These are phyloP conservation scores for Aspergillus caelatus DNA, from an alignment of 2,329 filamentous ascomycete species.

Conservation along the genomic window DNA sequence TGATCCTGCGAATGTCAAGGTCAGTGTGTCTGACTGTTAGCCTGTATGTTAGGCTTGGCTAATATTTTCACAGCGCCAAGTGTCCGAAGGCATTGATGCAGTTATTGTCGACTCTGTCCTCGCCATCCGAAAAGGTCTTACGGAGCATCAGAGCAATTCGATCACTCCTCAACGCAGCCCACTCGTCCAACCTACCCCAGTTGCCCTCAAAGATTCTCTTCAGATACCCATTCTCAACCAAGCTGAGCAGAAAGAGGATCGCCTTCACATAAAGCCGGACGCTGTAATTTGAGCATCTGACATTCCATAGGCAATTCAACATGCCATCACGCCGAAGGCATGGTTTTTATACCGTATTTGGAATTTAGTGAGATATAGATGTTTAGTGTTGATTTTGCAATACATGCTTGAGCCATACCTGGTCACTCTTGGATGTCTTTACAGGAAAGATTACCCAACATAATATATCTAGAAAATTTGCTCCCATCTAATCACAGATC, in stretches of 20 bases:
- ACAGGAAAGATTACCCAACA: neutral
- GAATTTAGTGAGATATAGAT: neutral
- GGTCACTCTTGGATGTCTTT: neutral
- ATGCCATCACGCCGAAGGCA: neutral
- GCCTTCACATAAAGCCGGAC: slow-evolving; percentile 23
- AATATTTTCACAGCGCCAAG: slow-evolving; percentile 67
- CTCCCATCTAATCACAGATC: neutral
- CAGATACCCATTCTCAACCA: slow-evolving; percentile 32
- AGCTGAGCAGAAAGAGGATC: slow-evolving; percentile 24
- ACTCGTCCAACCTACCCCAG: slow-evolving; percentile 24
- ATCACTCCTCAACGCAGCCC: slow-evolving; percentile 30
- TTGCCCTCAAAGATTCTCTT: slow-evolving; percentile 23
- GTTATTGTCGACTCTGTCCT: slow-evolving; percentile 97
- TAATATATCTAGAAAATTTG: neutral
- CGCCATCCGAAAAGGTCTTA: slow-evolving; percentile 87
- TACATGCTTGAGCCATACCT: neutral
- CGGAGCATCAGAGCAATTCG: slow-evolving; percentile 44
- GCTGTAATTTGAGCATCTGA: slow-evolving; percentile 8
- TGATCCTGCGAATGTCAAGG: slow-evolving; percentile 79
- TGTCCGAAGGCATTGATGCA: slow-evolving; percentile 92
- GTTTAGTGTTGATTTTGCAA: neutral
- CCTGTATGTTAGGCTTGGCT: slow-evolving; percentile 1
- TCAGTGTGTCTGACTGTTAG: slow-evolving; percentile 47
- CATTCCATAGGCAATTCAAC: neutral
- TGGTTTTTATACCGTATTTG: neutral